Evolutionary conservation across 1,284 basidiomycete species (phyloP).

Genomic region (Trametes polyzona): DNA sequence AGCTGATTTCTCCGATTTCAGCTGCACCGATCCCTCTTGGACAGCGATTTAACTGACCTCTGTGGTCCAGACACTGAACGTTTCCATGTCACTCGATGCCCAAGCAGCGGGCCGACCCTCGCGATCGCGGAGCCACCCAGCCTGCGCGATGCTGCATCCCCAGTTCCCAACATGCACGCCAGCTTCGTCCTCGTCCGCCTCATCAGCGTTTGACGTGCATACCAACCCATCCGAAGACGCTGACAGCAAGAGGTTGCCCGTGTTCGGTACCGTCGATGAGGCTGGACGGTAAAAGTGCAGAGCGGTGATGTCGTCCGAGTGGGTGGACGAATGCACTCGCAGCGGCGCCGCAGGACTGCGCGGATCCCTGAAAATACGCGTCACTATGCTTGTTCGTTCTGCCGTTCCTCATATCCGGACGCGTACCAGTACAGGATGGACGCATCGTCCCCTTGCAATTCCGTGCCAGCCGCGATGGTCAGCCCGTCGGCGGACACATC

Average conservation of each 20-base stretch:
- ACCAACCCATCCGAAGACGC: constrained; percentile 76
- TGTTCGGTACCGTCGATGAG: constrained; percentile 2
- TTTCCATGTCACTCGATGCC: constrained; percentile 86
- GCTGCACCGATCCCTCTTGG: neutral
- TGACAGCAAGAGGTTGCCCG: constrained; percentile 56
- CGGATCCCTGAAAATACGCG: constrained; percentile 53
- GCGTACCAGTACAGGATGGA: constrained; percentile 70
- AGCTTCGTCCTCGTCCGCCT: constrained; percentile 79
- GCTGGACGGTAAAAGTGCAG: constrained; percentile 54
- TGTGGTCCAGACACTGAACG: constrained; percentile 73
- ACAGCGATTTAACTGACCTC: constrained; percentile 52
- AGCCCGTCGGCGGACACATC: constrained; percentile 69
- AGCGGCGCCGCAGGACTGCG: constrained; percentile 53
- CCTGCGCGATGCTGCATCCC: constrained; percentile 75
- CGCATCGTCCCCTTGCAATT: constrained; percentile 70
- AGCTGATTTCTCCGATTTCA: constrained; percentile 29
- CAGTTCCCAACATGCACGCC: constrained; percentile 70
- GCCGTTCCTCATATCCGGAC: neutral
- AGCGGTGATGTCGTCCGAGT: constrained; percentile 79
- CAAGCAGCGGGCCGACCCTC: constrained; percentile 50
- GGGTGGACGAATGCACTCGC: constrained; percentile 62
- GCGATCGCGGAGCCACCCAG: constrained; percentile 59
- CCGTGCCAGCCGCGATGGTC: constrained; percentile 73
- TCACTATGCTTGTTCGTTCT: neutral
- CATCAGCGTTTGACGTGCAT: constrained; percentile 64